Conservation (phyloP, 306 rosid genomes). For the Dryas octopetala region DNA sequence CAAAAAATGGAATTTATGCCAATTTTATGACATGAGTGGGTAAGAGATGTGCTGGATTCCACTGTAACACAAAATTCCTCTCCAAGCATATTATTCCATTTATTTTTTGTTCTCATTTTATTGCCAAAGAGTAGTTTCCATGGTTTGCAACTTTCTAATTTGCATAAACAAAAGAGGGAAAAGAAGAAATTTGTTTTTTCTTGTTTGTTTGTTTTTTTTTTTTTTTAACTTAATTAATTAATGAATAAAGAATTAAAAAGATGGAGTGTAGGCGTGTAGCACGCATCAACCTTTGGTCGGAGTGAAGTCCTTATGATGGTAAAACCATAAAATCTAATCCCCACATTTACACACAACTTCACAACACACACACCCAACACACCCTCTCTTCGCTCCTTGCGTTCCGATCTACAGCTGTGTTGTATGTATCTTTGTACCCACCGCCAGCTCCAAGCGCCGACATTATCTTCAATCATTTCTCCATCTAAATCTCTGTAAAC, state of each 20-base stretch:
- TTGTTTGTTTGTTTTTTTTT: too few relatives aligned
- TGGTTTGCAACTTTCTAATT: too few relatives aligned
- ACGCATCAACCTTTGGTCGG: constrained; percentile 28
- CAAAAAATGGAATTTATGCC: too few relatives aligned
- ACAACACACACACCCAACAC: not conserved
- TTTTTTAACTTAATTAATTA: too few relatives aligned
- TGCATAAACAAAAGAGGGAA: too few relatives aligned
- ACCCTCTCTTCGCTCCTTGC: not conserved
- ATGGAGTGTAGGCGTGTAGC: constrained; percentile 9
- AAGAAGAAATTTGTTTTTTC: too few relatives aligned
- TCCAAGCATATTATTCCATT: too few relatives aligned
- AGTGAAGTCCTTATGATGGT: constrained; percentile 22
- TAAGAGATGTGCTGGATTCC: too few relatives aligned
- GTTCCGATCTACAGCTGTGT: constrained; percentile 10
- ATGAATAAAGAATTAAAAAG: not conserved
- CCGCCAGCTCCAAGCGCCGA: constrained; percentile 18
- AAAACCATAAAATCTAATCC: constrained; percentile 10
- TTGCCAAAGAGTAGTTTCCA: too few relatives aligned
- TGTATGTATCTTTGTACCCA: not conserved
- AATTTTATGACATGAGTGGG: too few relatives aligned
- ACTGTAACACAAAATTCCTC: too few relatives aligned
- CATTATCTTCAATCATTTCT: constrained; percentile 5
- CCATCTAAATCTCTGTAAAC: constrained; percentile 16
- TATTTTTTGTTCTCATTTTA: too few relatives aligned
- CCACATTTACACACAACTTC: not conserved